phyloP scores from a whole-genome alignment of 2,329 filamentous ascomycete species.

The Dendrostoma leiphaemia region DNA sequence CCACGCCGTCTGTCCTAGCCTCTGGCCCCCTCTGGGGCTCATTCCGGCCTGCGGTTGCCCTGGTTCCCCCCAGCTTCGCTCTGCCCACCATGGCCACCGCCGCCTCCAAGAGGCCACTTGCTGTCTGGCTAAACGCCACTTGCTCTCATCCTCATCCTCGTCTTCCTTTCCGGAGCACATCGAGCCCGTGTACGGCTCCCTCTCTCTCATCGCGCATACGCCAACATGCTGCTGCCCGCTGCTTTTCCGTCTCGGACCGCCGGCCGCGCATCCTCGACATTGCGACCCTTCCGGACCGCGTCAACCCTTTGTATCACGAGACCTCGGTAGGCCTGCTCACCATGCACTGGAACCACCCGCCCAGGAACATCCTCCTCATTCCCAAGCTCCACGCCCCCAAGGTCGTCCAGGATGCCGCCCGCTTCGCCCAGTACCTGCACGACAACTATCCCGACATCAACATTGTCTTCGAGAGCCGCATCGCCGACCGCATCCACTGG shows the following conservation, averaged over 20 bases:
- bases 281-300: slow-evolving; percentile 49
- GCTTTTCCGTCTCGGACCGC: slow-evolving; percentile 47
- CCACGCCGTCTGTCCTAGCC: neutral
- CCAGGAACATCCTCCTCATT: slow-evolving; percentile 56
- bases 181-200: no score
- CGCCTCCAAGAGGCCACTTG: slow-evolving; percentile 8
- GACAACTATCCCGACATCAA: slow-evolving; percentile 77
- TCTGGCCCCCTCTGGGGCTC: no score
- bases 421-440: slow-evolving; percentile 69
- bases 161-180: neutral
- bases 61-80: neutral
- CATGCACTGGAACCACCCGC: slow-evolving; percentile 53
- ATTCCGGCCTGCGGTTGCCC: no score
- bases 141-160: no score
- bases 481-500: slow-evolving; percentile 70
- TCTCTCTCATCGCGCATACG: no score
- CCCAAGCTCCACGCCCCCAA: slow-evolving; percentile 56
- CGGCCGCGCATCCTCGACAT: slow-evolving; percentile 50
- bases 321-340: slow-evolving; percentile 51
- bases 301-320: slow-evolving; percentile 64
- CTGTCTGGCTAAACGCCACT: neutral
- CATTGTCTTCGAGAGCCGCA: slow-evolving; percentile 76
- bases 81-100: slow-evolving; percentile 7
- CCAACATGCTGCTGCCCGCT: no score
- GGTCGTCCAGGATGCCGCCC: slow-evolving; percentile 50